Evolutionary conservation across 768 basidiomycete genomes (phyloP), one percentile per base, ranked within the genome.

Genomic region (Clavulina sp.): DNA sequence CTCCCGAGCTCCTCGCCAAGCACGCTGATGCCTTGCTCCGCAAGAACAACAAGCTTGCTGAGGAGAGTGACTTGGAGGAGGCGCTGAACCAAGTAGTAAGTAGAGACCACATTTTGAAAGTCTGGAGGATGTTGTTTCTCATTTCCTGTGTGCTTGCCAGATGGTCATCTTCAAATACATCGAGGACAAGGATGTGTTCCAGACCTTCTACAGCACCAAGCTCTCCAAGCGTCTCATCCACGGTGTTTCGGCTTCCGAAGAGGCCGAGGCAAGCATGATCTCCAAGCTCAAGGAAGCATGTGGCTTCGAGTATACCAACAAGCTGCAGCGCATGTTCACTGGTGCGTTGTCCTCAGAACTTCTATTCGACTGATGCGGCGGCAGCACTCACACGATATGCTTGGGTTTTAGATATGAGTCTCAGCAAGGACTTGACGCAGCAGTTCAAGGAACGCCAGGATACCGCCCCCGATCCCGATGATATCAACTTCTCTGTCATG

Each of bases 151-250:
- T 26, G 13, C 31, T 48, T 33, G 56, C 2, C 61, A 97, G 93
- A 95, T 96, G 91, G 73, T 86, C 13, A 69, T 97, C 47, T 95
- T 99, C 83, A 91, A 91, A 64, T 97, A 95, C 66, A 83, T 96
- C 59, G 88, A 92, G 63, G 92, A 97, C 72, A 95, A 95, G 70
- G 93, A 99, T 58, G 87, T 97, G 9, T 99, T 96, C 78, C 91
- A 93, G 62, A 84, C 84, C 18, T 97, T 93, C 73, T 97, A 99
- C 69, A 84, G 83, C 16, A 93, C 87, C 56, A 92, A 87, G 64
- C 68, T 97, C 23, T 86, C 86, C 32, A 86, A 85, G 63, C 88
- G 93, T 55, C 78, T 99, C 24, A 88, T 99, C 58, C 80, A 86
- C 58, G 78, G 78, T 9, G 78, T 84, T 2, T 96, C 89, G 7